Conservation (phyloP, 2,329 filamentous ascomycete species). For the Drechmeria coniospora region DNA sequence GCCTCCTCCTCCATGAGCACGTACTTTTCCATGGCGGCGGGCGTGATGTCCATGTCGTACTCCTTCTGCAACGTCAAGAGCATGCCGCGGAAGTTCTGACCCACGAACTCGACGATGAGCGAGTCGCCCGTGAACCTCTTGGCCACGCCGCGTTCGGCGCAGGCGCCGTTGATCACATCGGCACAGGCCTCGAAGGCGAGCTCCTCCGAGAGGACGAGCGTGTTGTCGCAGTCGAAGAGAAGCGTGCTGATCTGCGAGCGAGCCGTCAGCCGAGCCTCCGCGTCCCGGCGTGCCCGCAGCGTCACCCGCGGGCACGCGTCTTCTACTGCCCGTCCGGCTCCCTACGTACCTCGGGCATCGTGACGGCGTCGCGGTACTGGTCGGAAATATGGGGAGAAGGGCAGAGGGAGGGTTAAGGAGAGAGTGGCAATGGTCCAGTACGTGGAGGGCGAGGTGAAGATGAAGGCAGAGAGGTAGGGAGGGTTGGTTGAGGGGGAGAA, state of each 20-base stretch:
- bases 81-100: conserved; percentile 92
- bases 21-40: conserved; percentile 57
- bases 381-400: conserved; percentile 2
- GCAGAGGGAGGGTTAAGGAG: conserved; percentile 4
- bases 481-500: too few relatives aligned
- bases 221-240: conserved; percentile 77
- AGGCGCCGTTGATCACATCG: conserved; percentile 75
- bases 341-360: conserved; percentile 17
- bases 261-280: background rate
- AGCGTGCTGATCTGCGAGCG: conserved; percentile 49
- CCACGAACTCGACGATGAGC: conserved; percentile 77
- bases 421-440: too few relatives aligned
- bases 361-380: conserved; percentile 9
- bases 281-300: background rate
- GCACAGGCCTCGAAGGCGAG: conserved; percentile 86
- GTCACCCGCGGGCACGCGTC: too few relatives aligned
- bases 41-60: conserved; percentile 54
- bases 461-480: too few relatives aligned
- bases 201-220: conserved; percentile 79
- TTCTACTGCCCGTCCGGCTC: background rate
- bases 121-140: conserved; percentile 62
- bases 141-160: conserved; percentile 45
- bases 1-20: conserved; percentile 66
- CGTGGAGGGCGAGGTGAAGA: too few relatives aligned
- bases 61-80: conserved; percentile 60